Evolutionary conservation across 2,329 filamentous ascomycete genomes (phyloP).

Genomic region (Emydomyces testavorans): DNA sequence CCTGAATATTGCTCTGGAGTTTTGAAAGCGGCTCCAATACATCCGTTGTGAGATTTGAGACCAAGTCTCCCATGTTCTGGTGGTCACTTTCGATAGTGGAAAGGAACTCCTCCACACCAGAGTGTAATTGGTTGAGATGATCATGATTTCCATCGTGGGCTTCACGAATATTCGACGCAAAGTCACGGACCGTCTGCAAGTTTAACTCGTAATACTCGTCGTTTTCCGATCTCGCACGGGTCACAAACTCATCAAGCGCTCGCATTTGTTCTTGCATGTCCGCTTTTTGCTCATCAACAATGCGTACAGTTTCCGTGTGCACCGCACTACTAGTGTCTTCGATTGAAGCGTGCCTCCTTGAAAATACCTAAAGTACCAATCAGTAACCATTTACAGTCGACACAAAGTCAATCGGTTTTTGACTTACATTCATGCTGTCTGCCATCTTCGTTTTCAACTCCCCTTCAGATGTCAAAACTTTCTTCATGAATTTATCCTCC

Average conservation of each 20-base stretch:
- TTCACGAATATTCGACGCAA: conserved; percentile 57
- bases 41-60: conserved; percentile 48
- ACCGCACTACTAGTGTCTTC: conserved; percentile 74
- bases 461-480: conserved; percentile 62
- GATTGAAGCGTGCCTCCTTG: conserved; percentile 55
- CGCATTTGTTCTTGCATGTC: conserved; percentile 83
- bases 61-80: conserved; percentile 45
- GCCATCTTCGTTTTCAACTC: conserved; percentile 70
- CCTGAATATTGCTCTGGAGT: conserved; percentile 57
- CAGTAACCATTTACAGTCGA: conserved; percentile 1
- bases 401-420: not conserved
- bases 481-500: conserved; percentile 57
- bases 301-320: conserved; percentile 77
- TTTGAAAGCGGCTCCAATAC: conserved; percentile 59
- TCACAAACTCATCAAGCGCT: conserved; percentile 80
- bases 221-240: conserved; percentile 69
- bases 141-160: conserved; percentile 61
- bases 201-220: conserved; percentile 63
- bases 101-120: conserved; percentile 57
- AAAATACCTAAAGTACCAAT: conserved; percentile 11
- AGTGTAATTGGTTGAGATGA: conserved; percentile 58
- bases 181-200: conserved; percentile 49
- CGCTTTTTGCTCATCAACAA: conserved; percentile 77
- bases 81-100: conserved; percentile 54
- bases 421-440: conserved; percentile 67